Conservation (phyloP, 345 rosid species). For the Bruguiera parviflora region DNA sequence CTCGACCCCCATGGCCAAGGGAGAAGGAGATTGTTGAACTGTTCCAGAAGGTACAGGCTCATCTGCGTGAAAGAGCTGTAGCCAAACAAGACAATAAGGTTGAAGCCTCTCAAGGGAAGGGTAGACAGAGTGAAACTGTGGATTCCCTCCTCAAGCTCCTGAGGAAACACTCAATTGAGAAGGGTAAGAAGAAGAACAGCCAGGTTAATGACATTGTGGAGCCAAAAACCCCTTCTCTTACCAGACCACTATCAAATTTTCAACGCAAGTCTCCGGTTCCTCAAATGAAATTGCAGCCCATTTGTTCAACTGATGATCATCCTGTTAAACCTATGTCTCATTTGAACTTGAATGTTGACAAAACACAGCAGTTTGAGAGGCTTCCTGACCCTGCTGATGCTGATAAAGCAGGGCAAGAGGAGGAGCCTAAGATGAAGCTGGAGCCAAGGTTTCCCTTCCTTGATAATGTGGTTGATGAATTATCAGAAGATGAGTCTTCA, state of each 20-base stretch:
- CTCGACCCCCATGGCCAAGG: slow-evolving; percentile 65
- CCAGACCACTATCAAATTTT: slow-evolving; percentile 80
- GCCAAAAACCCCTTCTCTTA: slow-evolving; percentile 38
- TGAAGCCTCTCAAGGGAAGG: slow-evolving; percentile 47
- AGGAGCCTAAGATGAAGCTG: slow-evolving; percentile 29
- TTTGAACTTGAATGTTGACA: slow-evolving; percentile 35
- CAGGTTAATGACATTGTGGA: slow-evolving; percentile 24
- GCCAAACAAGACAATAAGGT: slow-evolving; percentile 57
- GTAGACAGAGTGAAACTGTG: slow-evolving; percentile 70
- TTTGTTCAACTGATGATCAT: slow-evolving; percentile 41
- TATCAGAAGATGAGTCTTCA: slow-evolving; percentile 29
- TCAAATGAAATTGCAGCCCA: slow-evolving; percentile 45
- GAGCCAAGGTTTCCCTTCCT: slow-evolving; percentile 34
- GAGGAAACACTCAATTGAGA: slow-evolving; percentile 75
- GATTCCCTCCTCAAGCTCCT: slow-evolving; percentile 76
- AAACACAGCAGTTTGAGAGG: slow-evolving; percentile 30
- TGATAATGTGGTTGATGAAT: slow-evolving; percentile 24
- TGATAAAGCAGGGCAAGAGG: slow-evolving; percentile 25
- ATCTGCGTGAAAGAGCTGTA: slow-evolving; percentile 79
- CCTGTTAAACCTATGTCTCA: slow-evolving; percentile 31
- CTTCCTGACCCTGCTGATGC: slow-evolving; percentile 33
- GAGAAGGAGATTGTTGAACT: slow-evolving; percentile 90
- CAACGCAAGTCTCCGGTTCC: slow-evolving; percentile 69
- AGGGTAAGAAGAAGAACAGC: slow-evolving; percentile 45
- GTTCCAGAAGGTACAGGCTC: slow-evolving; percentile 83